Conservation (phyloP, 352 stramenopile genomes). For the Plasmopara viticola region DNA sequence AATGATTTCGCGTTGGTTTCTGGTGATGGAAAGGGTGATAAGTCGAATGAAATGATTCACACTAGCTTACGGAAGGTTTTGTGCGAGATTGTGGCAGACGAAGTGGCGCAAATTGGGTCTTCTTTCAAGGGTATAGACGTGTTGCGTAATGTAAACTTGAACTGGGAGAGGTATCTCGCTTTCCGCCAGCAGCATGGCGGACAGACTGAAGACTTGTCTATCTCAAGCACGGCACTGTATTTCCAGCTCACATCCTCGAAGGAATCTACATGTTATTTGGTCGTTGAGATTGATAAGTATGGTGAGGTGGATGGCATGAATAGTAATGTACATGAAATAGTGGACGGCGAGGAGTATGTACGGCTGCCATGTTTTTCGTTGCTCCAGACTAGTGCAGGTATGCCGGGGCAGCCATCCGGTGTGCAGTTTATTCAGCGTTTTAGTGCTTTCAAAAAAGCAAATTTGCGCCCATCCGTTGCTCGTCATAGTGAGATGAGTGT, state of each 20-base stretch:
- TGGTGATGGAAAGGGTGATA: slow-evolving; percentile 64
- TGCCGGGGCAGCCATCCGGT: slow-evolving; percentile 50
- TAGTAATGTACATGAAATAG: slow-evolving; percentile 39
- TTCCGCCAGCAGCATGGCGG: slow-evolving; percentile 78
- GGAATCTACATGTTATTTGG: slow-evolving; percentile 76
- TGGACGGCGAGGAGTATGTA: slow-evolving; percentile 58
- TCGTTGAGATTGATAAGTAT: slow-evolving; percentile 84
- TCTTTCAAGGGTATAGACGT: slow-evolving; percentile 79
- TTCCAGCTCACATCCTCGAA: slow-evolving; percentile 82
- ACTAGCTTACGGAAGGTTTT: slow-evolving; percentile 61
- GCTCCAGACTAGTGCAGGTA: slow-evolving; percentile 58
- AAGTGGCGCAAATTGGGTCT: slow-evolving; percentile 67
- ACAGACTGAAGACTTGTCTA: slow-evolving; percentile 70
- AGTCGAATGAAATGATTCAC: slow-evolving; percentile 66
- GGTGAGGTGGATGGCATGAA: slow-evolving; percentile 60
- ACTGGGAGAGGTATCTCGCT: slow-evolving; percentile 81
- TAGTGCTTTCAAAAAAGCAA: slow-evolving; percentile 69
- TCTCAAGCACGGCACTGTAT: slow-evolving; percentile 77
- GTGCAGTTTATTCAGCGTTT: slow-evolving; percentile 86
- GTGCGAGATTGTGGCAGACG: slow-evolving; percentile 79
- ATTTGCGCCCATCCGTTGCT: slow-evolving; percentile 56
- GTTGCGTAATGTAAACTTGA: slow-evolving; percentile 68
- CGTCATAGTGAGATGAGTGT: slow-evolving; percentile 37
- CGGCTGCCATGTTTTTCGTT: slow-evolving; percentile 77
- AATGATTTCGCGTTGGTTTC: slow-evolving; percentile 69